Percentiles rank a stretch among this genome's conserved stretches.
These are phyloP conservation scores for Schwanniomyces vanrijiae DNA, from an alignment of 805 yeast species.

Conservation along the genomic window DNA sequence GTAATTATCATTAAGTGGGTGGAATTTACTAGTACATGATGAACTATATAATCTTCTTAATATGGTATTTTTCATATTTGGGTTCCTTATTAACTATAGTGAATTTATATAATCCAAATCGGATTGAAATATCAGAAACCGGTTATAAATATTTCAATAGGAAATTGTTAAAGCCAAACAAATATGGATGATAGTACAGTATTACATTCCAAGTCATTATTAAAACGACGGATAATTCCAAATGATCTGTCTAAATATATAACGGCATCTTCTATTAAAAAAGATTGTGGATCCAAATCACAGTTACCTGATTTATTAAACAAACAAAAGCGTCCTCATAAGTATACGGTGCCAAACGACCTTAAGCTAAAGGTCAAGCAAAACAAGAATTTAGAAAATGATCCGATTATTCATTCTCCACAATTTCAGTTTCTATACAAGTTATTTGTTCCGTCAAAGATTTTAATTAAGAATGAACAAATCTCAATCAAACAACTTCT, in stretches of 20 bases:
- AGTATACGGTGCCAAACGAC: slow-evolving; percentile 8
- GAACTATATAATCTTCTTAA: slow-evolving; percentile 10
- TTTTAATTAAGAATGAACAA: slow-evolving; percentile 28
- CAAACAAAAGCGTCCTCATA: not conserved
- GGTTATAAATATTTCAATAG: not conserved
- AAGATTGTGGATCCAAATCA: not conserved
- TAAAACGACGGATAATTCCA: not conserved
- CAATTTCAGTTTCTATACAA: slow-evolving; percentile 33
- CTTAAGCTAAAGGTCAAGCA: slow-evolving; percentile 4
- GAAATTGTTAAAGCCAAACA: not conserved
- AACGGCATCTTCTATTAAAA: not conserved
- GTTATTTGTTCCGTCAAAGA: slow-evolving; percentile 34
- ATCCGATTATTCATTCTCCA: slow-evolving; percentile 21
- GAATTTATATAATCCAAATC: not conserved
- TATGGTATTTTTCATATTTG: slow-evolving; percentile 2
- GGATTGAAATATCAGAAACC: not conserved
- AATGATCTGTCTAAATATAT: not conserved
- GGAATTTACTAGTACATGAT: slow-evolving; percentile 23
- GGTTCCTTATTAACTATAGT: not conserved
- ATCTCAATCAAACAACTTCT: slow-evolving; percentile 24
- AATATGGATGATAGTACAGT: not conserved
- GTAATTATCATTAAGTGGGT: slow-evolving; percentile 32
- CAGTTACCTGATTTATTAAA: not conserved
- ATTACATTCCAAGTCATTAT: not conserved
- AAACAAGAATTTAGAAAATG: slow-evolving; percentile 12